phyloP scores from a whole-genome alignment of 2,329 filamentous ascomycete genomes.

The Polychaeton citri region DNA sequence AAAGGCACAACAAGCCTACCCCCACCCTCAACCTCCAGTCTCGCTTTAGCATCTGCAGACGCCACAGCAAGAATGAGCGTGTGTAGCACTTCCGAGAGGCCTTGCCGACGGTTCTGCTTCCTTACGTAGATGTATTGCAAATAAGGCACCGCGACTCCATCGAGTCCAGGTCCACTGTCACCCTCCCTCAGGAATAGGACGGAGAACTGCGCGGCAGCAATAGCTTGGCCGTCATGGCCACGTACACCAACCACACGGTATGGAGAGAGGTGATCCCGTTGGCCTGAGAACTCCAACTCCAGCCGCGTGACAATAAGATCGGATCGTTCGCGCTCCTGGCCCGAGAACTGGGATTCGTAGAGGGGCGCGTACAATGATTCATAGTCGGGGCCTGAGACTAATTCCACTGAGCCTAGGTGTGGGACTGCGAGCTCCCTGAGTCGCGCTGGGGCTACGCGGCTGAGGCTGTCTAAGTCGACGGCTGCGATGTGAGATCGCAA shows the following conservation, averaged over 20 bases:
- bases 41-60: conserved; percentile 6
- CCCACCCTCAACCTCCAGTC: background rate
- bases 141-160: conserved; percentile 8
- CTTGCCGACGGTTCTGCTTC: conserved; percentile 8
- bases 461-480: background rate
- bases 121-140: conserved; percentile 14
- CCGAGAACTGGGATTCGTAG: conserved; percentile 9
- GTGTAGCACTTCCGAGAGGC: conserved; percentile 12
- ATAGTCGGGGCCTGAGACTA: conserved; percentile 7
- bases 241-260: conserved; percentile 11
- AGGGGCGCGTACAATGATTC: conserved; percentile 6
- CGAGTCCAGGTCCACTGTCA: background rate
- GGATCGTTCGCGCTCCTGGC: conserved; percentile 9
- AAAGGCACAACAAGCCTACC: conserved; percentile 6
- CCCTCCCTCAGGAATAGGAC: conserved; percentile 6
- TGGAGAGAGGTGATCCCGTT: conserved; percentile 6
- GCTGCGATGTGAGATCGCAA: background rate
- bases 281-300: conserved; percentile 5
- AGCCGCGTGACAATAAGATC: conserved; percentile 9
- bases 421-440: conserved; percentile 5
- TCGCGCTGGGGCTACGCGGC: background rate
- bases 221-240: conserved; percentile 7
- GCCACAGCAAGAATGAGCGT: conserved; percentile 10
- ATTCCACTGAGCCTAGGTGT: conserved; percentile 9
- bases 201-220: conserved; percentile 13